A percentile compares a stretch with the other conserved stretches of the same genome.
phyloP scores from a whole-genome alignment of 208 protist species.

The Trypanosoma lewisi region DNA sequence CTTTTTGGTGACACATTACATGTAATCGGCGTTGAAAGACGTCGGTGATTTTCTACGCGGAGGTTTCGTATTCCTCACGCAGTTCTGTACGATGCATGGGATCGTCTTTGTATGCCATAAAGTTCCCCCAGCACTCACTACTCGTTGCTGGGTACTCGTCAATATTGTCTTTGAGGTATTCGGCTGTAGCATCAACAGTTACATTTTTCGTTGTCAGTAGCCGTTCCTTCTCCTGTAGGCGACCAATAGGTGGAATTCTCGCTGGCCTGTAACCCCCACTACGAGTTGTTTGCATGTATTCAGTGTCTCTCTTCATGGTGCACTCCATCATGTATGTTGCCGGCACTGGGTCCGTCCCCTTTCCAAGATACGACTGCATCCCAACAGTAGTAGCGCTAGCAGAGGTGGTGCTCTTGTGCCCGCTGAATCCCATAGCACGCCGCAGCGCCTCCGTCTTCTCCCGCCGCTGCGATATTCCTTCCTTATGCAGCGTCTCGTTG shows the following conservation, averaged over 20 bases:
- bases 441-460: conserved; percentile 27
- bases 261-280: conserved; percentile 39
- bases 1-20: neutral
- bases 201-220: conserved; percentile 81
- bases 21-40: neutral
- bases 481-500: conserved; percentile 65
- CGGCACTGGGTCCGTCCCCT: neutral
- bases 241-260: conserved; percentile 56
- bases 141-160: conserved; percentile 71
- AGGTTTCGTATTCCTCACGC: conserved; percentile 44
- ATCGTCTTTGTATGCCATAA: conserved; percentile 64
- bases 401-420: neutral
- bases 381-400: neutral
- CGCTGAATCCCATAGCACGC: conserved; percentile 26
- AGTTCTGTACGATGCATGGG: conserved; percentile 79
- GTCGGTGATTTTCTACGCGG: conserved; percentile 1
- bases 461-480: conserved; percentile 43
- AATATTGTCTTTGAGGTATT: conserved; percentile 51
- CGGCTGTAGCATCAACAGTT: conserved; percentile 69
- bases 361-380: neutral
- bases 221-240: conserved; percentile 52
- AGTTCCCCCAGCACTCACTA: conserved; percentile 46
- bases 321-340: neutral
- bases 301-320: neutral
- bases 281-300: conserved; percentile 4